Evolutionary conservation across 257 asterid genomes (phyloP), one percentile per base, ranked within the genome.

Genomic region (Nicotiana otophora): DNA sequence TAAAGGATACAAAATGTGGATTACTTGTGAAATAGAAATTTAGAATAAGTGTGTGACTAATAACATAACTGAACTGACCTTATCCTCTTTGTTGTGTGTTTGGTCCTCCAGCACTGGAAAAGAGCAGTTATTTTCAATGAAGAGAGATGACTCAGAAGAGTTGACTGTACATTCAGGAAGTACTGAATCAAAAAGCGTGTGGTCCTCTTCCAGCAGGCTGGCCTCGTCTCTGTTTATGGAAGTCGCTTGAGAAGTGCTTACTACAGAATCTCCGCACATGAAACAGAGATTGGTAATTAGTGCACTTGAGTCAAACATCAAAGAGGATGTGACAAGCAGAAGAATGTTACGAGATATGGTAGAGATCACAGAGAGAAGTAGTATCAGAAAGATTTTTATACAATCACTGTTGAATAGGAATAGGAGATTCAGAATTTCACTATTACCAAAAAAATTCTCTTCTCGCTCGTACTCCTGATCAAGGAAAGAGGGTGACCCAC

Each of bases 31-130:
- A 17, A 80, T 26, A 63, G 30, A 30, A 26, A 48, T 60, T 54
- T 60, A 12, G 9, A 57, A 60, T n/a, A 33, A n/a, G 20, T 42
- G 48, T 39, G 48, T 42, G 46, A 65, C 51, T 46, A 34, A 63
- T 46, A 20, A 19, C 60, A 64, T 46, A 81, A 19, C 76, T 61
- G 65, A 81, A 81, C 55, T 81, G 53, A 93, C 97, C 97, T 89
- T 84, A 70, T 54, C 77, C 63, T 85, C 87, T 65, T 87, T 74
- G 23, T 80, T 78, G 31, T 78, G 82, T 79, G 81, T 76, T 78
- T 77, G 87, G 70, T 85, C 88, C 36, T 83, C 81, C 85, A 83
- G 85, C 80, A 67, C 81, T 15, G 23, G 68, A 42, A 63, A 39
- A 81, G 81, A 68, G 57, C 39, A 74, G 78, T 82, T 83, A 84